Conservation (phyloP, 2,329 filamentous ascomycete species). For the Aspergillus chevalieri region DNA sequence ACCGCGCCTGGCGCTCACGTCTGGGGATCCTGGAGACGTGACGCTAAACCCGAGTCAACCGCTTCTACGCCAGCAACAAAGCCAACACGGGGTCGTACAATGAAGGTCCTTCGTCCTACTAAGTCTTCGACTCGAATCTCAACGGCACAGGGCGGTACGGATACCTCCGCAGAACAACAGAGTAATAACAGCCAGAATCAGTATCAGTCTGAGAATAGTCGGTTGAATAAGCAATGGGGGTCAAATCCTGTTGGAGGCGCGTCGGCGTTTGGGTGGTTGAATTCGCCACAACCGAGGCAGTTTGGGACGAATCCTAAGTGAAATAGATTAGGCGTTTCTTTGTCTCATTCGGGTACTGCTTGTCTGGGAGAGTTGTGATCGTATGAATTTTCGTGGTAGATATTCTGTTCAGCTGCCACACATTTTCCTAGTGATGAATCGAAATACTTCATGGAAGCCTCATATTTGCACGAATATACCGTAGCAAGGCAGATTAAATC, state of each 20-base stretch:
- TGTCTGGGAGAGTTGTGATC: not conserved
- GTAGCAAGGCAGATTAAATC: slow-evolving; percentile 32
- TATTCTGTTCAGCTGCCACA: too few relatives aligned
- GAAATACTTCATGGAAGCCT: too few relatives aligned
- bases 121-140: slow-evolving; percentile 52
- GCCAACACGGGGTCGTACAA: slow-evolving; percentile 57
- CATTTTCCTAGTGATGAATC: too few relatives aligned
- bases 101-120: slow-evolving; percentile 82
- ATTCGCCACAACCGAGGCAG: slow-evolving; percentile 31
- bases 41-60: slow-evolving; percentile 24
- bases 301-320: slow-evolving; percentile 15
- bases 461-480: not conserved
- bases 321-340: slow-evolving; percentile 14
- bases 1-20: slow-evolving; percentile 46
- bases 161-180: not conserved
- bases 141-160: slow-evolving; percentile 10
- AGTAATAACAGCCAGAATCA: not conserved
- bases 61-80: slow-evolving; percentile 53
- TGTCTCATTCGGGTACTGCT: not conserved
- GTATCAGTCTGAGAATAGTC: not conserved
- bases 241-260: slow-evolving; percentile 86
- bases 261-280: slow-evolving; percentile 92
- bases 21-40: slow-evolving; percentile 65
- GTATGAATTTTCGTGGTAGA: too few relatives aligned
- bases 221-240: slow-evolving; percentile 47